Percentiles rank a stretch among this genome's conserved stretches.
Evolutionary conservation across 495 filamentous ascomycete genomes (phyloP).

Genomic region (Xylaria flabelliformis): DNA sequence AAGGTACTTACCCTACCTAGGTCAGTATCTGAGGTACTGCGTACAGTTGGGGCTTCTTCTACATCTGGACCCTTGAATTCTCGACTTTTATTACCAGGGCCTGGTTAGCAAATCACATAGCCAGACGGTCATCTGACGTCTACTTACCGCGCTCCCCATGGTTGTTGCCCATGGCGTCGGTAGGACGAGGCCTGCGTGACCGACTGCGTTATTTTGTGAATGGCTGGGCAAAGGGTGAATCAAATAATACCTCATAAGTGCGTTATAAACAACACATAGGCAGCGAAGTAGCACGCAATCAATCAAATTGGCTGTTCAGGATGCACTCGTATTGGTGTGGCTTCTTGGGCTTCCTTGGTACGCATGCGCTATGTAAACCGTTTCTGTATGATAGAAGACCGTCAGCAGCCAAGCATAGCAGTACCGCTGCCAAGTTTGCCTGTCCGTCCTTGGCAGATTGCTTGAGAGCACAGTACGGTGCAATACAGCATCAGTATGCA

Average conservation of each 20-base stretch:
- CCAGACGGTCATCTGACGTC: slow-evolving; percentile 8
- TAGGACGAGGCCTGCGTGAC: not conserved
- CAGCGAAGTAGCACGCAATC: slow-evolving; percentile 1
- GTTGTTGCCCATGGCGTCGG: not conserved
- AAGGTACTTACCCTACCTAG: not conserved
- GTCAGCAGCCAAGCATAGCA: slow-evolving; percentile 1
- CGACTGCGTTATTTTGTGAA: slow-evolving; percentile 11
- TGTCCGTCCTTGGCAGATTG: slow-evolving; percentile 10
- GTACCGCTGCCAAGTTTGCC: not conserved
- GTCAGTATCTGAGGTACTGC: too few relatives aligned
- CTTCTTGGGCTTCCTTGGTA: not conserved
- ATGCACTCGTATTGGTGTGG: not conserved
- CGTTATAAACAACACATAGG: not conserved
- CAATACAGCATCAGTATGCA: not conserved
- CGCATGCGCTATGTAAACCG: not conserved
- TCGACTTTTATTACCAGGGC: slow-evolving; percentile 1
- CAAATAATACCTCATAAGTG: slow-evolving; percentile 21
- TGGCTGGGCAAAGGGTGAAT: too few relatives aligned
- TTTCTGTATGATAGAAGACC: not conserved
- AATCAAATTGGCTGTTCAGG: not conserved
- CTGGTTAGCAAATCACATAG: not conserved
- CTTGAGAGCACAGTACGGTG: not conserved
- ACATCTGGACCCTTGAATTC: too few relatives aligned
- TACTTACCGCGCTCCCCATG: not conserved
- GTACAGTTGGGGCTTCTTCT: too few relatives aligned